These are phyloP conservation scores for Tremella yokohamensis DNA, from an alignment of 768 basidiomycete species.

Conservation along the genomic window DNA sequence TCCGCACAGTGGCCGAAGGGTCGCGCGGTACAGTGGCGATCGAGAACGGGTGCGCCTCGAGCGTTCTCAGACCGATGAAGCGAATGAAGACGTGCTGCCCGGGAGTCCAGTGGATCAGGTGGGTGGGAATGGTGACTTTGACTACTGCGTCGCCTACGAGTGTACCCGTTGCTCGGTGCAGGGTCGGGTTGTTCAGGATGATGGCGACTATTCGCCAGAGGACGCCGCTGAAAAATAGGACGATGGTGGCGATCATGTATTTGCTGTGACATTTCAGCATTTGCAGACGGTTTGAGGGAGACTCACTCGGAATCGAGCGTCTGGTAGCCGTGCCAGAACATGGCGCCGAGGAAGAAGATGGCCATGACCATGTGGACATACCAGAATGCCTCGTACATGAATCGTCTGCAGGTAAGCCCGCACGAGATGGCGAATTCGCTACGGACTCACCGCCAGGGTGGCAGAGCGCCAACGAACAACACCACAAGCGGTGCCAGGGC, in stretches of 20 bases:
- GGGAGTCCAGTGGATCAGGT: constrained; percentile 46
- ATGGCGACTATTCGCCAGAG: constrained; percentile 19
- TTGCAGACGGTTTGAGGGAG: neutral
- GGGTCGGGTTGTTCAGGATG: constrained; percentile 9
- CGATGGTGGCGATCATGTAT: constrained; percentile 45
- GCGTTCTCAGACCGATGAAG: constrained; percentile 37
- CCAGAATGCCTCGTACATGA: constrained; percentile 10
- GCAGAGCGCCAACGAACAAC: constrained; percentile 5
- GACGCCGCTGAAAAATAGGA: constrained; percentile 42
- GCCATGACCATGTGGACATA: constrained; percentile 34
- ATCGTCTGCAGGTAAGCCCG: constrained; percentile 1
- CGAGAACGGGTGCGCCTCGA: constrained; percentile 52
- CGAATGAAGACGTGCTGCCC: constrained; percentile 51
- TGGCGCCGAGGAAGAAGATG: constrained; percentile 49
- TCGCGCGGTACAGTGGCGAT: constrained; percentile 39
- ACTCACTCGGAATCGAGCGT: constrained; percentile 11
- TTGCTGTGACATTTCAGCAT: neutral
- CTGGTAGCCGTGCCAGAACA: constrained; percentile 48
- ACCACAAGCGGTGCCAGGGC: constrained; percentile 50
- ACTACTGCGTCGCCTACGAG: constrained; percentile 36
- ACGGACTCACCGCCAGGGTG: constrained; percentile 10
- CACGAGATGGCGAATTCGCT: neutral
- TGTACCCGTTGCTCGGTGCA: constrained; percentile 35
- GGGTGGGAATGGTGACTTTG: constrained; percentile 38
- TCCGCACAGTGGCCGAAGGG: constrained; percentile 24